Conservation (phyloP, 805 yeast genomes). For the Wickerhamomyces tratensis region DNA sequence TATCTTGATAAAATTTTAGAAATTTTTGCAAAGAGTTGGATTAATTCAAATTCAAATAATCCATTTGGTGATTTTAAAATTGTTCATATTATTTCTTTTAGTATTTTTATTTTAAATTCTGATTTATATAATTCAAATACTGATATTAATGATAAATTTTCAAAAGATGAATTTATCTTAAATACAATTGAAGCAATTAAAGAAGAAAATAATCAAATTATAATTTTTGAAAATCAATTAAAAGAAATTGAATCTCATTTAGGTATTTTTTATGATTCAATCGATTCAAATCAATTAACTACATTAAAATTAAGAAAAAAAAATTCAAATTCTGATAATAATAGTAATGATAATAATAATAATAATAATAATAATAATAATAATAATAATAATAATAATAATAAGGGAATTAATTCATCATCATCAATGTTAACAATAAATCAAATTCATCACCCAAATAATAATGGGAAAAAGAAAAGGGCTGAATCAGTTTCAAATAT, state of each 20-base stretch:
- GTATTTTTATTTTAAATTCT: constrained; percentile 65
- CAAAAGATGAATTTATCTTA: constrained; percentile 32
- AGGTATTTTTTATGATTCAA: constrained; percentile 28
- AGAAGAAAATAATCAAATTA: constrained; percentile 7
- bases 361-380: too few relatives aligned
- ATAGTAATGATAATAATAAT: too few relatives aligned
- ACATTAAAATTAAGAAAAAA: constrained; percentile 3
- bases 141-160: constrained; percentile 25
- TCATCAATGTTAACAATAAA: neutral
- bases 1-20: constrained; percentile 62
- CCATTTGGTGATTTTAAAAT: constrained; percentile 41
- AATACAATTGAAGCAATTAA: constrained; percentile 40
- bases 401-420: neutral
- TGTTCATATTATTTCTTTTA: constrained; percentile 65
- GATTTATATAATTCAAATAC: constrained; percentile 43
- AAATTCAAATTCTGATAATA: too few relatives aligned
- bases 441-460: too few relatives aligned
- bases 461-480: neutral
- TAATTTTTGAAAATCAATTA: neutral
- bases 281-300: constrained; percentile 12
- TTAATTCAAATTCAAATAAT: constrained; percentile 34
- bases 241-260: constrained; percentile 5
- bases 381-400: too few relatives aligned
- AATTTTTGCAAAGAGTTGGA: constrained; percentile 59
- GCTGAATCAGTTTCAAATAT: constrained; percentile 7